Percentiles rank a stretch among this genome's conserved stretches.
Conservation (phyloP, 306 rosid species). For the Rosa persica region DNA sequence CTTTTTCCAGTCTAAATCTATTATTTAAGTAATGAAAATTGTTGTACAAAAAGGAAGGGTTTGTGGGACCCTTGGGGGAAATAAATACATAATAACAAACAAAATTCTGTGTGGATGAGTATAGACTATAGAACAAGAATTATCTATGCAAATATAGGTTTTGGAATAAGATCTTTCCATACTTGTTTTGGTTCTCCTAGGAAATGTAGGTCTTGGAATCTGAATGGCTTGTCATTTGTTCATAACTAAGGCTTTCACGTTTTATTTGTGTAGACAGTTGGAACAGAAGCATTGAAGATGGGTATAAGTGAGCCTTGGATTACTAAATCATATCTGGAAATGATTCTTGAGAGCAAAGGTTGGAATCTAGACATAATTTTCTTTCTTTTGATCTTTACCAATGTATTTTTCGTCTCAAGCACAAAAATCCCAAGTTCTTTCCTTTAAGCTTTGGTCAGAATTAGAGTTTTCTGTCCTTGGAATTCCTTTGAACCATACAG, state of each 20-base stretch:
- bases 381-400: background rate
- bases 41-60: background rate
- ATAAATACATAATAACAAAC: background rate
- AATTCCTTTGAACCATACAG: conserved; percentile 5
- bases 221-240: background rate
- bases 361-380: conserved; percentile 19
- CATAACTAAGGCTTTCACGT: background rate
- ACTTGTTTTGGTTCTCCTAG: background rate
- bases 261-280: conserved; percentile 69
- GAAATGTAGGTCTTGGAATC: conserved; percentile 12
- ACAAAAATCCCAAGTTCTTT: background rate
- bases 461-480: background rate
- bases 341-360: conserved; percentile 98
- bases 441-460: background rate
- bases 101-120: background rate
- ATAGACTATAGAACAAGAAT: background rate
- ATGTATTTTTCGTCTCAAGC: background rate
- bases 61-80: background rate
- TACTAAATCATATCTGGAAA: conserved; percentile 92
- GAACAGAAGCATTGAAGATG: conserved; percentile 84
- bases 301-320: conserved; percentile 83
- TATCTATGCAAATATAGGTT: background rate
- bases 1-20: background rate
- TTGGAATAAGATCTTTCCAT: background rate
- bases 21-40: background rate